Conservation (phyloP, 192 early-diverging fungal genomes). For the Linnemannia schmuckeri region DNA sequence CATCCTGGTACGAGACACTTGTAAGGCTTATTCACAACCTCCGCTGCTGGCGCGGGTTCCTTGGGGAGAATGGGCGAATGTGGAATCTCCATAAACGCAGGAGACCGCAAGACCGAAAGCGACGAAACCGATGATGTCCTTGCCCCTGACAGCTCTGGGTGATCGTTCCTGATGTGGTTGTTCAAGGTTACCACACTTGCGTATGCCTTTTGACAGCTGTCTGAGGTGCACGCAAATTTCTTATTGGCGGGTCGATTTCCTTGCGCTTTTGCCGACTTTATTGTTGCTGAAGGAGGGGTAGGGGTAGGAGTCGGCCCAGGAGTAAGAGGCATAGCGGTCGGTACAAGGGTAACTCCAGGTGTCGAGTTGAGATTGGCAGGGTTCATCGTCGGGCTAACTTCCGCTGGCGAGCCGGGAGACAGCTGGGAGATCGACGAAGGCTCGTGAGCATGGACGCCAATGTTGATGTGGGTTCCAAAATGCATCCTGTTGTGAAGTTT, state of each 20-base stretch:
- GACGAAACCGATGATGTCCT: background rate
- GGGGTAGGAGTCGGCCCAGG: background rate
- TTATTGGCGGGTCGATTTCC: constrained; percentile 13
- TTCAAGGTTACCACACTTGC: constrained; percentile 22
- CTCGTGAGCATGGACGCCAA: constrained; percentile 2
- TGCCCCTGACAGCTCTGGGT: constrained; percentile 13
- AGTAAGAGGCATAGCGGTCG: background rate
- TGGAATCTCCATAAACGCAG: constrained; percentile 3
- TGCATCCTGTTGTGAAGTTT: constrained; percentile 24
- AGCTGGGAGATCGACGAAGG: background rate
- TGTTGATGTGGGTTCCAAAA: constrained; percentile 29
- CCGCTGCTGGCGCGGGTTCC: background rate
- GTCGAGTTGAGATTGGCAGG: background rate
- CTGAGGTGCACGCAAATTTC: constrained; percentile 22
- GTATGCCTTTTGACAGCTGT: constrained; percentile 30
- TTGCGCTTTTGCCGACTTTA: constrained; percentile 8
- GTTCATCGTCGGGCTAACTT: background rate
- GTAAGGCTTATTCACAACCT: constrained; percentile 72
- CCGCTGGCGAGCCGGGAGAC: background rate
- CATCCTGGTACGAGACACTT: constrained; percentile 77
- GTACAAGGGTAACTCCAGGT: background rate
- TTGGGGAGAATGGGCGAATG: background rate
- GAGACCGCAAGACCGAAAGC: background rate
- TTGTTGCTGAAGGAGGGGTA: background rate
- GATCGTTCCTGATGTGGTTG: constrained; percentile 42